A percentile compares a stretch with the other conserved stretches of the same genome.
Evolutionary conservation across 2,329 filamentous ascomycete genomes (phyloP).

Genomic region (Ceratocystis alfenasii): DNA sequence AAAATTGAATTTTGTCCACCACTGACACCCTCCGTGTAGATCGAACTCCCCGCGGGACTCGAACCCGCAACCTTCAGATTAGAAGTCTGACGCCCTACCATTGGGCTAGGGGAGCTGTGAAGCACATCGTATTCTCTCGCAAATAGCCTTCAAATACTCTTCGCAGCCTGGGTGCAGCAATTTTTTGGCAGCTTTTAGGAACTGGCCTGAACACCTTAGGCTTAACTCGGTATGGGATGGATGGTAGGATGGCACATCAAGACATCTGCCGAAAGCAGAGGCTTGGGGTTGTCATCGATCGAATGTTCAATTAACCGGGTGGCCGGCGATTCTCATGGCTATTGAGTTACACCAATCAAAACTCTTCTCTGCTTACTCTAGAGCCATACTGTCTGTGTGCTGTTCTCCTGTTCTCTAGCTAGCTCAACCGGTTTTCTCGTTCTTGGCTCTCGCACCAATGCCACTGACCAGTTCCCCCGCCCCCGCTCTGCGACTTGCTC

Average conservation of each 20-base stretch:
- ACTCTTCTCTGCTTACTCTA: too few species aligned
- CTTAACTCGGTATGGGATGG: too few species aligned
- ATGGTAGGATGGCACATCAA: too few species aligned
- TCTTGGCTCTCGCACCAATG: not conserved
- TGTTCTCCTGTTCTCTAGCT: too few species aligned
- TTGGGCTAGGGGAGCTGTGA: slow-evolving; percentile 22
- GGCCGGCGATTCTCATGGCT: too few species aligned
- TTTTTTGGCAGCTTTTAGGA: not conserved
- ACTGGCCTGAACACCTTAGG: not conserved
- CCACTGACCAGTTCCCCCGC: not conserved
- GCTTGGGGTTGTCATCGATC: too few species aligned
- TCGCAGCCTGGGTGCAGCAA: not conserved
- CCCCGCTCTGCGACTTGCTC: not conserved
- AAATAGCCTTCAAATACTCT: not conserved
- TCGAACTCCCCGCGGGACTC: slow-evolving; percentile 22
- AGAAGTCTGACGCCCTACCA: slow-evolving; percentile 23
- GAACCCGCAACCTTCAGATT: slow-evolving; percentile 23
- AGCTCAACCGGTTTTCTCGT: too few species aligned
- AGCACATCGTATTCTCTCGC: not conserved
- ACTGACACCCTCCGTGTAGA: accelerated
- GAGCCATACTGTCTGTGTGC: too few species aligned
- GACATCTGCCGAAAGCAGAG: too few species aligned
- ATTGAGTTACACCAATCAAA: too few species aligned
- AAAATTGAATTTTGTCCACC: not conserved
- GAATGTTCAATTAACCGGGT: too few species aligned